Base-by-base conservation (phyloP, 305 asterid genomes). In the Solanum hybrid region DNA sequence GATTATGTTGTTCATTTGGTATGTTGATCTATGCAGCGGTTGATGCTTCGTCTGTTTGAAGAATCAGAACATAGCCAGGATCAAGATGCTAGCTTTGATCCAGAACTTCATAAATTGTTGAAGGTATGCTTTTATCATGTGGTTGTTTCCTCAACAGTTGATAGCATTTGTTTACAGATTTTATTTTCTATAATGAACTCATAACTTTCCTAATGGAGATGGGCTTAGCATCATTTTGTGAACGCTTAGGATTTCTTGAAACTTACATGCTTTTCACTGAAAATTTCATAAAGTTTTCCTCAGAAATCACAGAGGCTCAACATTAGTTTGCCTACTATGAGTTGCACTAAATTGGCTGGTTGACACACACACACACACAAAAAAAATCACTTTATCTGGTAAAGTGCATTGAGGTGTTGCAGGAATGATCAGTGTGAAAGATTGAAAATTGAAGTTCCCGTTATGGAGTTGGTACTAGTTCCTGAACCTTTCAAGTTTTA, bases 41-140 rank as follows among this genome's bases (percentile, higher is more conserved):
- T 97, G 85, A 91, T 97, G 90, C 94, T 95, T 91, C 93, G 94
- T 91, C 88, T 95, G 87, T 90, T 93, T 42, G 95, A 94, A 90
- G 92, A 64, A 91, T 90, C 91, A 76, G 86, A 45, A 80, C 72
- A 66, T 64, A 85, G 27, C 86, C 88, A 90, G 27, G 93, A 89
- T 88, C 87, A 88, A 88, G 92, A 91, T 89, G 93, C 90, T 89
- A 93, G 89, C 75, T 90, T 90, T 19, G 88, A 89, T 78, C 91
- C 90, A 79, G 94, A 94, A 90, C 93, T 94, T 92, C 93, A 91
- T 90, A 91, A 75, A 88, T 42, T 93, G 7, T 95, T 95, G 96
- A 93, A 96, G 99, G 99, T 96, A 90, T 73, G 88, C 34, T 79
- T 89, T 89, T 42, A 29, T 64, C 60, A 79, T 87, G 77, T 40